Conservation (phyloP, 73 alveolate genomes). For the Blepharisma stoltei region DNA sequence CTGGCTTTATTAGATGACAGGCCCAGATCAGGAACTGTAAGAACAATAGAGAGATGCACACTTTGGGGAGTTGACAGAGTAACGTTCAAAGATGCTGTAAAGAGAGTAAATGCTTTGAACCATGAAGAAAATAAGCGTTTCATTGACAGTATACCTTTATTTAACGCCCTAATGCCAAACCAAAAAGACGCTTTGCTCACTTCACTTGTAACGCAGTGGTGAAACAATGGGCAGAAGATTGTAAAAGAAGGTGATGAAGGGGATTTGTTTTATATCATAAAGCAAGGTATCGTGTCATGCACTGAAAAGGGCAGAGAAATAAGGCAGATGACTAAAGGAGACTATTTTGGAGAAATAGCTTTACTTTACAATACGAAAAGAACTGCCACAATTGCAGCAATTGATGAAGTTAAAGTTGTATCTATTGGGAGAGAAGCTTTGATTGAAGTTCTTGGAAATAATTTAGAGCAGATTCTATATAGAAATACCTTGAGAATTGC, state of each 20-base stretch:
- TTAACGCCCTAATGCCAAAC: background rate
- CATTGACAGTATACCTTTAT: conserved; percentile 16
- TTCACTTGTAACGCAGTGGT: conserved; percentile 7
- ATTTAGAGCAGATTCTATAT: conserved; percentile 36
- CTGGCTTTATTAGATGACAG: conserved; percentile 20
- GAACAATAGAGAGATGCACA: background rate
- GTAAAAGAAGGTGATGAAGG: conserved; percentile 33
- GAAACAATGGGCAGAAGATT: background rate
- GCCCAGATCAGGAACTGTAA: conserved; percentile 19
- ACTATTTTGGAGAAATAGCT: conserved; percentile 27
- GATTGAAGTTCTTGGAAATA: conserved; percentile 43
- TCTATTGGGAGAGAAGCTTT: conserved; percentile 50
- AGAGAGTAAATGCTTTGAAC: background rate
- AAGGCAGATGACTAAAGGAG: conserved; percentile 27
- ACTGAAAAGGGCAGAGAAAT: conserved; percentile 10
- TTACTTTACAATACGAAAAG: conserved; percentile 26
- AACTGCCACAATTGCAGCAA: conserved; percentile 30
- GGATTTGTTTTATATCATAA: conserved; percentile 26
- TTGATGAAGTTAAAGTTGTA: conserved; percentile 42
- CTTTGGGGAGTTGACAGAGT: conserved; percentile 35
- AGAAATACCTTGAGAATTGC: conserved; percentile 46
- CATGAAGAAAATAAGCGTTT: conserved; percentile 17
- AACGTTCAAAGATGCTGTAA: conserved; percentile 20
- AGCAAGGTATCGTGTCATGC: conserved; percentile 20
- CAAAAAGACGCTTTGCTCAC: conserved; percentile 3